phyloP scores from a whole-genome alignment of 257 asterid genomes.

The Handroanthus guayacan region DNA sequence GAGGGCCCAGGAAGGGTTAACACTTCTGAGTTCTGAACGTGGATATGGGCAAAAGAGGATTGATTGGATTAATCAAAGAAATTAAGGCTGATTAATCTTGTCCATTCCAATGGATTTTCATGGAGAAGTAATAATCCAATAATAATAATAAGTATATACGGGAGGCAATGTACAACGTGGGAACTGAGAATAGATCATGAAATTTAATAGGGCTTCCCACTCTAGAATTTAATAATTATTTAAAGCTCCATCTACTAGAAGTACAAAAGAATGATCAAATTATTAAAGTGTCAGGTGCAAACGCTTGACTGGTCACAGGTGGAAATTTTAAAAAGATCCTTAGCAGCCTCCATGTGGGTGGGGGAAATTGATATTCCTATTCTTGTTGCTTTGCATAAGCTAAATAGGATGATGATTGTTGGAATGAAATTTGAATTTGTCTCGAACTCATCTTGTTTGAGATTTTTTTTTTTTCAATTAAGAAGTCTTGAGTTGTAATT shows the following conservation, averaged over 20 bases:
- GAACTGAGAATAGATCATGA: neutral
- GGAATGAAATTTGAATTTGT: no score
- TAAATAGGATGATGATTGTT: neutral
- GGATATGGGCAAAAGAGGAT: constrained; percentile 5
- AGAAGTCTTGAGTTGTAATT: no score
- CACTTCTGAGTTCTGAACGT: neutral
- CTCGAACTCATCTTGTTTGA: no score
- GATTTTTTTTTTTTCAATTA: no score
- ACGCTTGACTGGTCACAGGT: constrained; percentile 32
- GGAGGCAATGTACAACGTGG: constrained; percentile 1
- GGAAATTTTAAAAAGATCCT: neutral
- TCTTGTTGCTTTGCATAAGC: neutral
- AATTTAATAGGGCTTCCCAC: constrained; percentile 37
- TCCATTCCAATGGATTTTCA: constrained; percentile 8
- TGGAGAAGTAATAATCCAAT: neutral
- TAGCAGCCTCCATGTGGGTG: constrained; percentile 23
- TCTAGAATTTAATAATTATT: constrained; percentile 29
- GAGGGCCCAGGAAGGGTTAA: neutral
- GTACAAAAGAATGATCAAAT: constrained; percentile 30
- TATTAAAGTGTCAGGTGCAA: constrained; percentile 33
- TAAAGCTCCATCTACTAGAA: constrained; percentile 36
- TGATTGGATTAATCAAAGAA: constrained; percentile 1
- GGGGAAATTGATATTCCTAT: neutral
- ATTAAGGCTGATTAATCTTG: constrained; percentile 20
- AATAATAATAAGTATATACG: neutral